A percentile compares a stretch with the other conserved stretches of the same genome.
Evolutionary conservation across 2,329 filamentous ascomycete genomes (phyloP).

Genomic region (Sarocladium oryzae): DNA sequence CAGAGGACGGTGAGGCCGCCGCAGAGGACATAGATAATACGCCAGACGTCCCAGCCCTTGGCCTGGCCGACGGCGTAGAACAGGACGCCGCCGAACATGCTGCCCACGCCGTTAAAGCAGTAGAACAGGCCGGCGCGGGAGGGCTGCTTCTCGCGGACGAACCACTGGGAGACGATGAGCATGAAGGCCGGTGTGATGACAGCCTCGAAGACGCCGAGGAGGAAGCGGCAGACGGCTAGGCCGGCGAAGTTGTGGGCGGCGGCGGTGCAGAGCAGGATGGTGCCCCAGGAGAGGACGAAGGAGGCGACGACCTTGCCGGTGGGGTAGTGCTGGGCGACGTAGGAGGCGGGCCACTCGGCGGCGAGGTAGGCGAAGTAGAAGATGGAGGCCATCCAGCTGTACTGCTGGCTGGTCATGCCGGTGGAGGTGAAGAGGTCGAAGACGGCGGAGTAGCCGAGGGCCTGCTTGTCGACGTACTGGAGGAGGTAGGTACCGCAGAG

Average conservation of each 20-base stretch:
- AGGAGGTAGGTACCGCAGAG: conserved; percentile 39
- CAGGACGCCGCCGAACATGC: conserved; percentile 33
- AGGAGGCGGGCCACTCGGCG: conserved; percentile 16
- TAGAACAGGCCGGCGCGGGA: conserved; percentile 30
- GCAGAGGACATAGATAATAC: conserved; percentile 44
- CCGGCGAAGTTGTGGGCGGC: conserved; percentile 31
- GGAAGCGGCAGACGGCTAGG: conserved; percentile 32
- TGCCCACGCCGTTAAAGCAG: conserved; percentile 16
- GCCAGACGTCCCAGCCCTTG: conserved; percentile 33
- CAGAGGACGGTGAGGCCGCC: conserved; percentile 38
- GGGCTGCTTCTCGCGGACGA: conserved; percentile 33
- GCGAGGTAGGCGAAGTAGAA: conserved; percentile 18
- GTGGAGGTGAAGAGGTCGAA: conserved; percentile 26
- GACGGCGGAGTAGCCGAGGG: conserved; percentile 42
- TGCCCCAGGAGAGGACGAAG: conserved; percentile 23
- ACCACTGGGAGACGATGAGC: conserved; percentile 33
- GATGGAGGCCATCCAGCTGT: conserved; percentile 17
- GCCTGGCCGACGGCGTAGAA: conserved; percentile 46
- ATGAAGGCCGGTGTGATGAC: conserved; percentile 39
- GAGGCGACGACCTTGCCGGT: conserved; percentile 23
- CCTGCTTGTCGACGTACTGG: conserved; percentile 48
- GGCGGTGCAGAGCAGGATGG: conserved; percentile 33
- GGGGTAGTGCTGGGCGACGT: conserved; percentile 22
- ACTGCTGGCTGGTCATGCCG: conserved; percentile 22
- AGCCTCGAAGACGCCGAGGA: conserved; percentile 37